A percentile compares a stretch with the other conserved stretches of the same genome.
phyloP scores from a whole-genome alignment of 2,329 filamentous ascomycete genomes.

The Aureobasidium leucospermi region DNA sequence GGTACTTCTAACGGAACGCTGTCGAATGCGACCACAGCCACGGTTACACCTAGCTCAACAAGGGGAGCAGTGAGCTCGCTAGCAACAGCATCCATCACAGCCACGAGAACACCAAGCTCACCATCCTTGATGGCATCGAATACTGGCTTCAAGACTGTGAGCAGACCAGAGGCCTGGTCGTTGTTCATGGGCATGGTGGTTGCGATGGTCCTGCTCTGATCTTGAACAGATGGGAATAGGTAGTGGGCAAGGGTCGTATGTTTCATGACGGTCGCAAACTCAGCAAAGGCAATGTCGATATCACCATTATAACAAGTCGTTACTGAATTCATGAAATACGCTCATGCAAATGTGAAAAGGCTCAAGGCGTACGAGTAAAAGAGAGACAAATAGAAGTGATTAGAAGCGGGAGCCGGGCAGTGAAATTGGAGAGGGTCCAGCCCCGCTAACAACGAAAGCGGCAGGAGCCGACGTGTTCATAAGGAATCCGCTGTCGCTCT shows the following conservation, averaged over 20 bases:
- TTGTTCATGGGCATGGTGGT: not conserved
- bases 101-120: not conserved
- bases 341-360: no score
- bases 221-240: not conserved
- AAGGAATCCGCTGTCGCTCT: not conserved
- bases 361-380: not conserved
- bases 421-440: not conserved
- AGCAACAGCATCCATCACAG: conserved; percentile 9
- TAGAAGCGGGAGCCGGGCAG: not conserved
- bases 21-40: not conserved
- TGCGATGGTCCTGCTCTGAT: not conserved
- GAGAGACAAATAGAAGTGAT: conserved; percentile 9
- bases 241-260: not conserved
- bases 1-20: not conserved
- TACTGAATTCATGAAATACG: not conserved
- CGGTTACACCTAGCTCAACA: conserved; percentile 3
- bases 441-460: conserved; percentile 4
- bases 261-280: no score
- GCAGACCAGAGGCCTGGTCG: not conserved
- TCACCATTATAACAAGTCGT: not conserved
- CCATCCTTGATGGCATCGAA: not conserved
- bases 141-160: not conserved
- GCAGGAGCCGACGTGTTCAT: conserved; percentile 6
- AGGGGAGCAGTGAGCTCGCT: conserved; percentile 5
- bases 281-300: no score